phyloP scores from a whole-genome alignment of 176 grass and related monocot genomes.

The Aegilops sharonensis region DNA sequence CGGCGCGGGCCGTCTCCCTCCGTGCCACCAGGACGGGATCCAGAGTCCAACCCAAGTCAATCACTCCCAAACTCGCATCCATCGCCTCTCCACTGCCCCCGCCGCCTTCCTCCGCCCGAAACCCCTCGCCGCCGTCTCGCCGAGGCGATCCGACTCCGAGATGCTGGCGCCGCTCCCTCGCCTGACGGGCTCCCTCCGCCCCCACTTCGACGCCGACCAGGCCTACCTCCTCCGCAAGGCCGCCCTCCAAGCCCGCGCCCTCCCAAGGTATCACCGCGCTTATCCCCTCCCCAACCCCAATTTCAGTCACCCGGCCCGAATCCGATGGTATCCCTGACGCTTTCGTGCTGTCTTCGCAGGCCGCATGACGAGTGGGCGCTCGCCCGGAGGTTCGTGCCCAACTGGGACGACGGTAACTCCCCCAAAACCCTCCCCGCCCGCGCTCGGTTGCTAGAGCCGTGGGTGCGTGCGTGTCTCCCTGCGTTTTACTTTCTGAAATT shows the following conservation, averaged over 20 bases:
- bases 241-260: constrained; percentile 61
- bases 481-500: constrained; percentile 12
- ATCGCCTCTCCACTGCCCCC: background rate
- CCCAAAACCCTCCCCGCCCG: background rate
- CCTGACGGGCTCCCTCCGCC: constrained; percentile 69
- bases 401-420: constrained; percentile 86
- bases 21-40: background rate
- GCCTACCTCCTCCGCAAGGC: constrained; percentile 90
- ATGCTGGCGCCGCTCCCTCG: constrained; percentile 88
- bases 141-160: constrained; percentile 22
- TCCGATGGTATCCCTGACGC: constrained; percentile 8
- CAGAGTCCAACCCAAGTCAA: background rate
- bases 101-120: too few relatives aligned
- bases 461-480: background rate
- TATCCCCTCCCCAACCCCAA: background rate
- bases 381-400: constrained; percentile 63
- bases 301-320: background rate
- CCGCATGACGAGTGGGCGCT: constrained; percentile 74
- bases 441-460: background rate
- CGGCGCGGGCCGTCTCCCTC: background rate
- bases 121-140: background rate
- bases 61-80: background rate
- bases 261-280: constrained; percentile 46
- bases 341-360: constrained; percentile 34
- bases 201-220: constrained; percentile 72